Conservation (phyloP, 139 green algal species). For the Chlorella vulgaris region DNA sequence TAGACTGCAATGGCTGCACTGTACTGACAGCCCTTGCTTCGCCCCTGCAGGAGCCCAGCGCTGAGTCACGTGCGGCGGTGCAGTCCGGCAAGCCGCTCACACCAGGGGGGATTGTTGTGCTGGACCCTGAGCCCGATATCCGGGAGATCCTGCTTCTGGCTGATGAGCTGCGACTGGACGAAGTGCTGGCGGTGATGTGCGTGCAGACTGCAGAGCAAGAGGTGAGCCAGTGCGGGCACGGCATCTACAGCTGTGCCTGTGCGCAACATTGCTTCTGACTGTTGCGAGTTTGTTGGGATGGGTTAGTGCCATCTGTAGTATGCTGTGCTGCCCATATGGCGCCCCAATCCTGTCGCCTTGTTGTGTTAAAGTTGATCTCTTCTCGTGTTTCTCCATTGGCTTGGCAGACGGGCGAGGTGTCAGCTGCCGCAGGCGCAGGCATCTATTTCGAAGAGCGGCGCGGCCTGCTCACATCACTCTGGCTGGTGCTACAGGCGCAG, state of each 20-base stretch:
- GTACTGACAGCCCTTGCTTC: no score
- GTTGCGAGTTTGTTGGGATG: no score
- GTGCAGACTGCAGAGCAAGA: slow-evolving; percentile 64
- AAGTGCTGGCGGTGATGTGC: slow-evolving; percentile 64
- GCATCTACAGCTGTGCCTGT: no score
- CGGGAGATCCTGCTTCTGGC: slow-evolving; percentile 63
- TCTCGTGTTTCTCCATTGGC: not conserved
- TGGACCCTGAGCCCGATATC: slow-evolving; percentile 73
- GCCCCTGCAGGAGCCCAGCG: slow-evolving; percentile 50
- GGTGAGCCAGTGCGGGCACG: slow-evolving; percentile 43
- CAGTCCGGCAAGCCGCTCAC: slow-evolving; percentile 49
- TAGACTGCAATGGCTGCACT: no score
- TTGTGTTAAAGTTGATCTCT: no score
- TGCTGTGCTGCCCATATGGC: no score
- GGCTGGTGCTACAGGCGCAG: slow-evolving; percentile 59
- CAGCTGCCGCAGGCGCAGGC: slow-evolving; percentile 59
- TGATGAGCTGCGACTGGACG: slow-evolving; percentile 72
- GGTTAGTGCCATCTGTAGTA: no score
- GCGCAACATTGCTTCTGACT: no score
- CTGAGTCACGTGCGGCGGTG: slow-evolving; percentile 58
- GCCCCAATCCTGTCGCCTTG: no score
- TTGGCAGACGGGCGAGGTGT: slow-evolving; percentile 48
- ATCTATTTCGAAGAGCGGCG: slow-evolving; percentile 68
- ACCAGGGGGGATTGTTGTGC: slow-evolving; percentile 51
- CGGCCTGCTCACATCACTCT: slow-evolving; percentile 47